A percentile compares a stretch with the other conserved stretches of the same genome.
Conservation (phyloP, 768 basidiomycete species). For the Tricholoma terreum region DNA sequence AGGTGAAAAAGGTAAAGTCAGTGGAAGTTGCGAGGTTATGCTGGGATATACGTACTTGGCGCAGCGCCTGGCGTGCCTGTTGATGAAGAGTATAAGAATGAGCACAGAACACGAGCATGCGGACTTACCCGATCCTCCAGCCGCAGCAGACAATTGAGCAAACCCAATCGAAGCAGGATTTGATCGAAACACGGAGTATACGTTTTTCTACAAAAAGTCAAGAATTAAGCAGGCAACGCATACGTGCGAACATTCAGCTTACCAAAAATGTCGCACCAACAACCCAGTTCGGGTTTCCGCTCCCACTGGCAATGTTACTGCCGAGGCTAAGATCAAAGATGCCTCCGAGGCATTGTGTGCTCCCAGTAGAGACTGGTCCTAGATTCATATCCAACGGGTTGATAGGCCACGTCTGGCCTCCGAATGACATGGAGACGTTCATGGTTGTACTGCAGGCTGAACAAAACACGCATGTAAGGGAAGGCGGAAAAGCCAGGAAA, state of each 20-base stretch:
- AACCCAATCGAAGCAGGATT: constrained; percentile 49
- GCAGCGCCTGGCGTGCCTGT: constrained; percentile 12
- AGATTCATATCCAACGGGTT: constrained; percentile 76
- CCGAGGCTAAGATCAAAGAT: constrained; percentile 69
- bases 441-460: constrained; percentile 69
- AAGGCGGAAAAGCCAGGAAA: too few species aligned
- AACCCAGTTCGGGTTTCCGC: constrained; percentile 53
- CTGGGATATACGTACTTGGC: background rate
- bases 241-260: constrained; percentile 19
- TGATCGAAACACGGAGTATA: constrained; percentile 48
- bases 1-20: background rate
- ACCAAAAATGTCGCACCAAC: constrained; percentile 75
- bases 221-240: background rate
- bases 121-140: constrained; percentile 35
- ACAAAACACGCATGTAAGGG: background rate
- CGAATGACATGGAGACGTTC: constrained; percentile 68
- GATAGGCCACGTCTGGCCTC: constrained; percentile 77
- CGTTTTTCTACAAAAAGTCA: constrained; percentile 42
- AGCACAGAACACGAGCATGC: background rate
- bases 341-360: constrained; percentile 53
- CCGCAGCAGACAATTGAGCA: constrained; percentile 43
- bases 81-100: background rate
- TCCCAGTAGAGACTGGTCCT: constrained; percentile 39
- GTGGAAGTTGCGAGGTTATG: background rate
- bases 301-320: constrained; percentile 36